phyloP scores from a whole-genome alignment of 148 eudicot genomes.

The Polygonum aviculare region DNA sequence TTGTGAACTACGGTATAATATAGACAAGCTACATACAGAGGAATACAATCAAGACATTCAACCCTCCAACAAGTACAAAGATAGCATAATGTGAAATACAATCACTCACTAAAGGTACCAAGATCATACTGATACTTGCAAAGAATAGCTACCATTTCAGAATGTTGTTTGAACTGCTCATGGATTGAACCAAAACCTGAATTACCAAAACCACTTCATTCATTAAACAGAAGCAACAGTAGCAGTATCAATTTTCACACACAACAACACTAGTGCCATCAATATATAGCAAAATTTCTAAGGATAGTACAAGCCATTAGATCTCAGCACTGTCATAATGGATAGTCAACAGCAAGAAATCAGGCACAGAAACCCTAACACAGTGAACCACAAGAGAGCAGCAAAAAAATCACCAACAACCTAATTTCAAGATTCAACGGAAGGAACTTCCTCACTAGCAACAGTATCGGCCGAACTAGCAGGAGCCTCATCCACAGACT shows the following conservation, averaged over 20 bases:
- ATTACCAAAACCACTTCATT: background rate
- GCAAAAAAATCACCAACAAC: background rate
- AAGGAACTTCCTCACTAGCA: conserved; percentile 21
- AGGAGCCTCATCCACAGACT: conserved; percentile 1
- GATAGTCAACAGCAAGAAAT: background rate
- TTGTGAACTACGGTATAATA: no score
- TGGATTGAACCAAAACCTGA: background rate
- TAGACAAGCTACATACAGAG: background rate
- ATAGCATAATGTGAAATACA: background rate
- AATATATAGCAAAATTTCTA: background rate
- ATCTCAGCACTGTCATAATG: background rate
- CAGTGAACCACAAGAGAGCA: background rate
- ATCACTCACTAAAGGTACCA: background rate
- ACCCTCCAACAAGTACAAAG: background rate
- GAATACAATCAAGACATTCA: background rate
- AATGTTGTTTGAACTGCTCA: background rate
- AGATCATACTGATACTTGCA: background rate
- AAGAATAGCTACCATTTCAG: background rate
- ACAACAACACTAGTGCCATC: background rate
- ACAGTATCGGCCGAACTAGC: conserved; percentile 3
- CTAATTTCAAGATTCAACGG: conserved; percentile 24
- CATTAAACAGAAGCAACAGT: background rate
- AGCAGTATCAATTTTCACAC: background rate
- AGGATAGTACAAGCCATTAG: background rate
- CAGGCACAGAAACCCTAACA: background rate